phyloP scores from a whole-genome alignment of 108 stramenopile species.

The Chaetoceros tenuissimus region DNA sequence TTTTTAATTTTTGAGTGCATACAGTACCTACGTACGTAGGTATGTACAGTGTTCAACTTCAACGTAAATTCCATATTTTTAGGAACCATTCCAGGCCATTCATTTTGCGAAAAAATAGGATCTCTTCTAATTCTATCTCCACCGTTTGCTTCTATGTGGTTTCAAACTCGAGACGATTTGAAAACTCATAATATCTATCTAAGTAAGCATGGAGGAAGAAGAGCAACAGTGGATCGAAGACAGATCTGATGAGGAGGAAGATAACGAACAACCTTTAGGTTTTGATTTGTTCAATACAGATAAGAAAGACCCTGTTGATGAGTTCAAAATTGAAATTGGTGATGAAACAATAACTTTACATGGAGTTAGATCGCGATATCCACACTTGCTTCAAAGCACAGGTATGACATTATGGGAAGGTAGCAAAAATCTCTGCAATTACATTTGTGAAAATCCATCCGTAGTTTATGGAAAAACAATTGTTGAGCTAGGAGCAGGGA shows the following conservation, averaged over 20 bases:
- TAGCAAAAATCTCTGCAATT: not conserved
- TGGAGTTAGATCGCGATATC: not conserved
- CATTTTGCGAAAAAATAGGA: no score
- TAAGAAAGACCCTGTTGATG: not conserved
- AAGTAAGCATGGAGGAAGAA: not conserved
- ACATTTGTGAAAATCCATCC: not conserved
- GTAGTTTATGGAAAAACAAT: not conserved
- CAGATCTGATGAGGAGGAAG: not conserved
- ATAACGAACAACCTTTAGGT: not conserved
- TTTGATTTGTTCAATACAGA: not conserved
- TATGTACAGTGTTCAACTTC: no score
- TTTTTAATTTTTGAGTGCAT: no score
- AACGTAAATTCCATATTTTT: no score
- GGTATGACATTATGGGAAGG: not conserved
- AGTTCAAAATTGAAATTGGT: not conserved
- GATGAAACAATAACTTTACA: not conserved
- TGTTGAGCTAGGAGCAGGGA: constrained; percentile 23
- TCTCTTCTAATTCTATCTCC: no score
- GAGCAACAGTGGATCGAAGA: not conserved
- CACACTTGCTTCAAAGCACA: not conserved
- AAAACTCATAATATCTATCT: no score
- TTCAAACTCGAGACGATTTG: no score
- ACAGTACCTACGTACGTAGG: no score
- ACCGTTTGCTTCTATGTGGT: no score
- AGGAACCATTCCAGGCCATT: no score